A percentile compares a stretch with the other conserved stretches of the same genome.
Conservation (phyloP, 495 filamentous ascomycete species). For the Tetracladium marchalianum region DNA sequence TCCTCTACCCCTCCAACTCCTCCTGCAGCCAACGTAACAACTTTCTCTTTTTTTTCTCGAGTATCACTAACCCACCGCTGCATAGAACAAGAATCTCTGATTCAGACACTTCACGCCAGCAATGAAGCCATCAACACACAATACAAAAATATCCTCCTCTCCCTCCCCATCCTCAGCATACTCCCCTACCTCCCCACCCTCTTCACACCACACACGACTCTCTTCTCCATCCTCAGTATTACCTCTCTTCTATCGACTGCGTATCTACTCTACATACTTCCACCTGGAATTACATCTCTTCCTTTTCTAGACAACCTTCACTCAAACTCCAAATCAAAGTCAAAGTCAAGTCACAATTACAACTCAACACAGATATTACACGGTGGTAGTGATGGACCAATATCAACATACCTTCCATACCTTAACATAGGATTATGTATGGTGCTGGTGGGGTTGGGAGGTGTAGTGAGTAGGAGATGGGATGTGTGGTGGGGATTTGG, state of each 20-base stretch:
- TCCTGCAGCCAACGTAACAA: not conserved
- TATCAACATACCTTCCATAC: constrained; percentile 35
- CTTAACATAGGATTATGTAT: constrained; percentile 35
- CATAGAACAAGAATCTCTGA: constrained; percentile 63
- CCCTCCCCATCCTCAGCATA: constrained; percentile 40
- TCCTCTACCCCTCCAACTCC: constrained; percentile 2
- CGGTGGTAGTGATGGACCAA: constrained; percentile 16
- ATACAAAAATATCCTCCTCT: constrained; percentile 48
- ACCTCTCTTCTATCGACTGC: constrained; percentile 50
- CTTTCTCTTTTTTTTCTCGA: not conserved
- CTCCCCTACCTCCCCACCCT: constrained; percentile 44
- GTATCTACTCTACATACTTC: constrained; percentile 34
- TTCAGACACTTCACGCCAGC: constrained; percentile 41
- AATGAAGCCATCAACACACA: constrained; percentile 48
- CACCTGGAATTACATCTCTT: constrained; percentile 29
- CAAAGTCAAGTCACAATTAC: not conserved
- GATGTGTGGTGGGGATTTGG: constrained; percentile 14
- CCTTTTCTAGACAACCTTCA: constrained; percentile 25
- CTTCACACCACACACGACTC: constrained; percentile 23
- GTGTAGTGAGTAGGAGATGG: constrained; percentile 33
- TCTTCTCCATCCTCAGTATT: constrained; percentile 45
- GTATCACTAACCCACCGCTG: not conserved
- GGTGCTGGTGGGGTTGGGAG: constrained; percentile 30
- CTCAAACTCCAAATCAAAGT: not conserved
- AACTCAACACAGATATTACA: not conserved